Evolutionary conservation across 108 stramenopile genomes (phyloP), one percentile per base, ranked within the genome.

Genomic region (Cylindrotheca closterium): DNA sequence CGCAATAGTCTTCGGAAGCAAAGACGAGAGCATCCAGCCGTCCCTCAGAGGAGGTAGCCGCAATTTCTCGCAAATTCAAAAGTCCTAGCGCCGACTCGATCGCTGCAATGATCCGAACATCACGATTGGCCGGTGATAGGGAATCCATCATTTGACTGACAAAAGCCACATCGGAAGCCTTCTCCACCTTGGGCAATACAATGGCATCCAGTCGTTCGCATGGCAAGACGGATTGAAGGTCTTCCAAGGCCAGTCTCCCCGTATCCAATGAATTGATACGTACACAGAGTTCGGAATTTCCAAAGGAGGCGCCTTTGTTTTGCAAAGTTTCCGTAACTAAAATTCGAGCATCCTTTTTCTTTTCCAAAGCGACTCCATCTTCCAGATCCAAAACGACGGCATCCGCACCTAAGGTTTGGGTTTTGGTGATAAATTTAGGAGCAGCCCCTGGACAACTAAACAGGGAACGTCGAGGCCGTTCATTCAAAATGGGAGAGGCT

Each of bases 261-360:
- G 76, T 77, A 17, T 77, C 70, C 55, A 77, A 67, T 45, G 55
- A 70, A 61, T 77, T 77, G 47, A 77, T 71, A 27, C 76, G 54
- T 15, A 77, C 76, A 55, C 67, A 68, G 1, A 68, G 29, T 55
- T 77, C 76, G 48, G 76, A 28, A 12, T 30, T 8, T 57, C 55
- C 55, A 10, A 17, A 19, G 2, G 21, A 54, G 30, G 24, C 28
- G 15, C 47, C 46, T 4, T 17, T 27, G 7, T 34, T 21, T 12
- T 71, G 30, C 30, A 77, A 31, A 22, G 76, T 63, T 23, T 77
- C 37, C 1, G 26, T 15, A 1, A 77, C 67, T 7, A 68, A 23
- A 0, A 57, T 18, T 45, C 76, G 53, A 19, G 76, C 76, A 34
- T 60, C 66, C 3, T 71, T 65, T 49, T 77, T 77, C n/a, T 55